Conservation (phyloP, 1,139 yeast genomes). For the Wickerhamomyces sp. region DNA sequence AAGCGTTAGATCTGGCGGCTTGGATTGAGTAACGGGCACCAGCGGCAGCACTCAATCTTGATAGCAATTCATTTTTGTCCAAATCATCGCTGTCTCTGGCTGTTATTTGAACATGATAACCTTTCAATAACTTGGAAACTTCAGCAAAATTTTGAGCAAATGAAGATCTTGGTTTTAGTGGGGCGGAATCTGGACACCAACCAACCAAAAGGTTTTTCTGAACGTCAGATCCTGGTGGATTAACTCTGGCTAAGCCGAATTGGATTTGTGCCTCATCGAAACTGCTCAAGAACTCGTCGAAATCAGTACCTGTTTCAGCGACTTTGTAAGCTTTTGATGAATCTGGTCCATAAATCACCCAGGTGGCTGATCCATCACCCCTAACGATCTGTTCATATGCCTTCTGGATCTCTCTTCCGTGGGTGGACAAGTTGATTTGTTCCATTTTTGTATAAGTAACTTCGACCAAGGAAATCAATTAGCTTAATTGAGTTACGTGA, state of each 20-base stretch:
- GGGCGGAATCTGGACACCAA: constrained; percentile 91
- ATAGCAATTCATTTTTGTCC: constrained; percentile 68
- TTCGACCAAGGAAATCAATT: too few relatives aligned
- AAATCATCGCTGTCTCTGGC: constrained; percentile 94
- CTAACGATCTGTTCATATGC: constrained; percentile 60
- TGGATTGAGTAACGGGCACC: constrained; percentile 91
- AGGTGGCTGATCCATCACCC: constrained; percentile 51
- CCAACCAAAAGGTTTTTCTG: constrained; percentile 81
- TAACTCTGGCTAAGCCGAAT: constrained; percentile 84
- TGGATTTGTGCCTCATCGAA: constrained; percentile 88
- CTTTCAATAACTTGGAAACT: constrained; percentile 61
- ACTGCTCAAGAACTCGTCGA: constrained; percentile 72
- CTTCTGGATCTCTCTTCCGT: constrained; percentile 42
- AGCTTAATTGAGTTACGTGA: too few relatives aligned
- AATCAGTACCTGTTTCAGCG: constrained; percentile 51
- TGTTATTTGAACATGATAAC: constrained; percentile 93
- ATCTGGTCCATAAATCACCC: constrained; percentile 62
- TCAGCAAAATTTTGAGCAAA: constrained; percentile 75
- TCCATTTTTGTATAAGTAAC: constrained; percentile 15
- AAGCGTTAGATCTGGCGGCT: constrained; percentile 32
- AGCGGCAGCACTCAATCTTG: constrained; percentile 82
- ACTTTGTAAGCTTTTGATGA: constrained; percentile 54
- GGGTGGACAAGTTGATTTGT: constrained; percentile 22
- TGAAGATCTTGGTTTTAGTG: constrained; percentile 66
- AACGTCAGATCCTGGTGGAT: constrained; percentile 86